A percentile compares a stretch with the other conserved stretches of the same genome.
These are phyloP conservation scores for Ramaria rubella DNA, from an alignment of 768 basidiomycete species.

Conservation along the genomic window DNA sequence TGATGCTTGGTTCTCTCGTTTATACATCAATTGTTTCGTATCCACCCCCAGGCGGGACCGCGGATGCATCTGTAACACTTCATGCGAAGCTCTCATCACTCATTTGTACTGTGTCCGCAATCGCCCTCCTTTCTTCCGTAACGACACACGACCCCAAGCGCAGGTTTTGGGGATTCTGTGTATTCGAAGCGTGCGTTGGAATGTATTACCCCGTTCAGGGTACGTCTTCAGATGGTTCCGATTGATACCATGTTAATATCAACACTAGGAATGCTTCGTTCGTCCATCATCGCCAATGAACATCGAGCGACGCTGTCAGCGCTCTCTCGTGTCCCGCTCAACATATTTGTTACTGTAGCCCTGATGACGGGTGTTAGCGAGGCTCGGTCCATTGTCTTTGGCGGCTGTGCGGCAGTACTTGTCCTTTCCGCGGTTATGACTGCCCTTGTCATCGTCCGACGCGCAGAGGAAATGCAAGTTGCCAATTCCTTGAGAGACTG, in stretches of 20 bases:
- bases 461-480: background rate
- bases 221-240: background rate
- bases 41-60: conserved; percentile 8
- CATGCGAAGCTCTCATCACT: conserved; percentile 63
- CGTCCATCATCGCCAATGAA: conserved; percentile 60
- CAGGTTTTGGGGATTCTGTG: conserved; percentile 69
- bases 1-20: conserved; percentile 72
- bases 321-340: conserved; percentile 69
- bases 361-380: conserved; percentile 63
- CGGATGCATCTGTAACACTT: conserved; percentile 42
- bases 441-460: conserved; percentile 32
- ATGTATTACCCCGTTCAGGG: conserved; percentile 71
- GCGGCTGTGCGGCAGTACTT: conserved; percentile 50
- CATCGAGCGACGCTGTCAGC: conserved; percentile 67
- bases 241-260: background rate
- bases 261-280: conserved; percentile 52
- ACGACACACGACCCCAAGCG: conserved; percentile 36
- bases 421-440: conserved; percentile 55
- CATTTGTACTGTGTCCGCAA: conserved; percentile 52
- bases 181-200: conserved; percentile 71
- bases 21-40: conserved; percentile 46
- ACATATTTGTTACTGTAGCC: conserved; percentile 64
- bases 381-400: conserved; percentile 54
- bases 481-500: background rate
- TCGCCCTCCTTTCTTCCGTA: conserved; percentile 49